Evolutionary conservation across 2,329 filamentous ascomycete genomes (phyloP).

Genomic region (Fusarium sororula): DNA sequence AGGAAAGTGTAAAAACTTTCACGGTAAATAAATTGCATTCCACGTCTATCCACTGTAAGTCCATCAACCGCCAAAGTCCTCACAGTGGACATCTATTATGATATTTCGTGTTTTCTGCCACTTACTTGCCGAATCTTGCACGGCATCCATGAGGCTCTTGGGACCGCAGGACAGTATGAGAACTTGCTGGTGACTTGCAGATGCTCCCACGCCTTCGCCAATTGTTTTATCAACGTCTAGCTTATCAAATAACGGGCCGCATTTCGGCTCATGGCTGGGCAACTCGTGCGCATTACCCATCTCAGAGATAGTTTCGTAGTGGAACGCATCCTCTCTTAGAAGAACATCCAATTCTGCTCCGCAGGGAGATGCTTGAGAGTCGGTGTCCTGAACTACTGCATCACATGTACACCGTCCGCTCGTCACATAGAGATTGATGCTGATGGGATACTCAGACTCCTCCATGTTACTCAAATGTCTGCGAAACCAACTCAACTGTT

Average conservation of each 20-base stretch:
- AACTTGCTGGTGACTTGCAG: not conserved
- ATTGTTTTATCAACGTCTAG: not conserved
- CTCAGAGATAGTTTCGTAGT: not conserved
- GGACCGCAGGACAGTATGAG: not conserved
- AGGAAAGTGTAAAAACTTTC: too few relatives aligned
- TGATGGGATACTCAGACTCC: not conserved
- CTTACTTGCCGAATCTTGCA: not conserved
- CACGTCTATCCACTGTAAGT: rapidly evolving
- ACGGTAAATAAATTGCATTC: too few relatives aligned
- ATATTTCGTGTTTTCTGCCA: not conserved
- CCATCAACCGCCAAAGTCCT: not conserved
- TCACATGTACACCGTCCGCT: not conserved
- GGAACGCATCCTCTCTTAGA: not conserved
- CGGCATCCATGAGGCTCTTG: not conserved
- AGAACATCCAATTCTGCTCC: not conserved
- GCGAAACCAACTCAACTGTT: not conserved
- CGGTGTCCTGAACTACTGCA: rapidly evolving
- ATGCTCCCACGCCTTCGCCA: rapidly evolving
- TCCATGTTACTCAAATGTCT: not conserved
- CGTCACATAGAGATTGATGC: not conserved
- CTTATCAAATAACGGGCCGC: not conserved
- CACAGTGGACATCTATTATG: not conserved
- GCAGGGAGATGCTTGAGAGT: rapidly evolving
- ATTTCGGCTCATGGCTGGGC: not conserved
- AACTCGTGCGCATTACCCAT: rapidly evolving